Percentiles rank a stretch among this genome's conserved stretches.
These are phyloP conservation scores for Cicer cuneatum DNA, from an alignment of 306 rosid species.

Conservation along the genomic window DNA sequence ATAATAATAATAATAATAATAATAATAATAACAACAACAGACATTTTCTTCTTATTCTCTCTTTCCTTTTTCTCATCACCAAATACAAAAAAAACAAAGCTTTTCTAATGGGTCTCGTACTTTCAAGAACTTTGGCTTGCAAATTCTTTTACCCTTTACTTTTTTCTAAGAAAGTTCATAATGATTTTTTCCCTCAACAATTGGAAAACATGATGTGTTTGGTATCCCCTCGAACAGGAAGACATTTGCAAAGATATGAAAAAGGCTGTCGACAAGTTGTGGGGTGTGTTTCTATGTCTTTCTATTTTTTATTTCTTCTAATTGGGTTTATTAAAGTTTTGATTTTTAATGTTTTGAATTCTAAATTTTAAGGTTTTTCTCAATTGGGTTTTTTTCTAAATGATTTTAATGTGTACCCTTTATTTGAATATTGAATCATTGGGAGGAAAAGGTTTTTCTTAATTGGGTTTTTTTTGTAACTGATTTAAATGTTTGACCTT, in stretches of 20 bases:
- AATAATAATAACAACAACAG: not conserved
- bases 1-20: not conserved
- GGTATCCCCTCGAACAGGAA: slow-evolving; percentile 72
- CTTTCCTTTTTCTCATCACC: not conserved
- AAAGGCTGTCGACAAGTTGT: slow-evolving; percentile 82
- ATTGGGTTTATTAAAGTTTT: slow-evolving; percentile 28
- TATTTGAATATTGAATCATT: slow-evolving; percentile 10
- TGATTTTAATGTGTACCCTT: not conserved
- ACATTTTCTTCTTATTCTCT: not conserved
- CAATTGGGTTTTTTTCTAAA: slow-evolving; percentile 38
- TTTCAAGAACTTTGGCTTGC: slow-evolving; percentile 57
- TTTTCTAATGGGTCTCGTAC: slow-evolving; percentile 61
- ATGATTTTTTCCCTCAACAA: slow-evolving; percentile 51
- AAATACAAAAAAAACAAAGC: not conserved
- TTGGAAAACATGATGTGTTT: slow-evolving; percentile 55
- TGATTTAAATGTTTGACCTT: too few relatives aligned
- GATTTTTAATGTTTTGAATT: slow-evolving; percentile 27
- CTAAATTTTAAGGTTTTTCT: slow-evolving; percentile 17
- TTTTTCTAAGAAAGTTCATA: slow-evolving; percentile 43
- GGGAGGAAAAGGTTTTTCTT: not conserved
- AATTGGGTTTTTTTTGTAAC: too few relatives aligned
- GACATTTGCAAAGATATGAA: slow-evolving; percentile 80
- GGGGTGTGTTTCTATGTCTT: slow-evolving; percentile 58
- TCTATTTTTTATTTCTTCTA: not conserved
- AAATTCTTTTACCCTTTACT: slow-evolving; percentile 50